phyloP scores from a whole-genome alignment of 2,329 filamentous ascomycete genomes.

The Fusarium abutilonis region DNA sequence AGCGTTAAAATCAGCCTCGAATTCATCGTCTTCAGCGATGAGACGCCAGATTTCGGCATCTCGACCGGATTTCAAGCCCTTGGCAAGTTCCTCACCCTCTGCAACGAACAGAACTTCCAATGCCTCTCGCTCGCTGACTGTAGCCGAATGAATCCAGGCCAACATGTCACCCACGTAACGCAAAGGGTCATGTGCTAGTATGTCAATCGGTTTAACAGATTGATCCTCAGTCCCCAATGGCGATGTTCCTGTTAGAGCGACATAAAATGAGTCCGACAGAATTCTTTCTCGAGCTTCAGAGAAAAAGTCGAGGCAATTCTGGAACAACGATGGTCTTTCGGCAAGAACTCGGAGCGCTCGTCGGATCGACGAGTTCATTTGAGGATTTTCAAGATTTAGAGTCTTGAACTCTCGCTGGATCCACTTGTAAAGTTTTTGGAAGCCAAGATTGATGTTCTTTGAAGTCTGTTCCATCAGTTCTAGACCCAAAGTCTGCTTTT shows the following conservation, averaged over 20 bases:
- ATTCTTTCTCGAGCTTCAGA: conserved; percentile 88
- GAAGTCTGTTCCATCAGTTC: conserved; percentile 93
- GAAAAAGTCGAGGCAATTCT: conserved; percentile 92
- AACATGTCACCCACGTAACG: conserved; percentile 97
- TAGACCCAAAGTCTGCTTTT: conserved; percentile 86
- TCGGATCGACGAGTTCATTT: conserved; percentile 86
- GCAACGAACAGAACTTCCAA: conserved; percentile 91
- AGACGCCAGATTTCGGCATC: conserved; percentile 87
- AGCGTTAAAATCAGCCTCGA: conserved; percentile 75
- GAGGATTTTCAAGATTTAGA: conserved; percentile 91
- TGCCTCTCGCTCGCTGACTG: conserved; percentile 92
- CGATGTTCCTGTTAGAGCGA: conserved; percentile 80
- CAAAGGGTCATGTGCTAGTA: conserved; percentile 89
- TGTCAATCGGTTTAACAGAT: conserved; percentile 87
- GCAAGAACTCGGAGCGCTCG: conserved; percentile 86
- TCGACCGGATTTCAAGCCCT: conserved; percentile 80
- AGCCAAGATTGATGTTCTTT: conserved; percentile 85
- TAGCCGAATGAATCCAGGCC: conserved; percentile 93
- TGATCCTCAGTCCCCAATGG: conserved; percentile 67
- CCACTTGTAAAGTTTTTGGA: conserved; percentile 96
- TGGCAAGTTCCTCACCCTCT: conserved; percentile 88
- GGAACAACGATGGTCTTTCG: conserved; percentile 88
- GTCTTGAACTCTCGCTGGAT: conserved; percentile 92
- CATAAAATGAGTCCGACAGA: conserved; percentile 87
- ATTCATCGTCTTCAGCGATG: conserved; percentile 65